Conservation (phyloP, 129 eudicot species). For the Artemisia annua region DNA sequence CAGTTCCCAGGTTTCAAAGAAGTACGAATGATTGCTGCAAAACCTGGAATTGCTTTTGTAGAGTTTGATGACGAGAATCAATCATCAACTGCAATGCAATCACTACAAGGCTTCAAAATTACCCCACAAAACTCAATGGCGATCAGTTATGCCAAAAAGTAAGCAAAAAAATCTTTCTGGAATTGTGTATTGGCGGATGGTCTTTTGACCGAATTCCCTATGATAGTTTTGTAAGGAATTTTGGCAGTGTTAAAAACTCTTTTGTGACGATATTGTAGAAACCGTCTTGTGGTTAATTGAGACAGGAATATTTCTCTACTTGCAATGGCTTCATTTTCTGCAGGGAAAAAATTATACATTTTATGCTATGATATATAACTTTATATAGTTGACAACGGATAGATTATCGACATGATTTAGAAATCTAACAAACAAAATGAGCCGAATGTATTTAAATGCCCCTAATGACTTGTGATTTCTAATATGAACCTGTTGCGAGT, state of each 20-base stretch:
- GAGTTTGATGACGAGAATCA: constrained; percentile 90
- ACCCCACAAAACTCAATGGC: constrained; percentile 88
- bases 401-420: too few species aligned
- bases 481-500: too few species aligned
- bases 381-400: too few species aligned
- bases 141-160: constrained; percentile 84
- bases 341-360: too few species aligned
- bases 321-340: neutral
- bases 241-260: constrained; percentile 20
- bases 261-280: constrained; percentile 27
- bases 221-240: constrained; percentile 31
- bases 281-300: neutral
- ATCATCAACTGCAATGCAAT: constrained; percentile 87
- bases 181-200: constrained; percentile 11
- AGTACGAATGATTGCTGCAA: constrained; percentile 87
- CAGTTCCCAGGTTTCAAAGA: constrained; percentile 95
- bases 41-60: constrained; percentile 96
- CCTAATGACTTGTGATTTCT: too few species aligned
- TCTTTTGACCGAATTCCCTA: constrained; percentile 1
- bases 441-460: too few species aligned
- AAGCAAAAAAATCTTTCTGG: neutral
- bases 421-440: too few species aligned
- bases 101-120: constrained; percentile 91
- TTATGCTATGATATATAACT: too few species aligned
- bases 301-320: neutral